A percentile compares a stretch with the other conserved stretches of the same genome.
These are phyloP conservation scores for Candida broadrunensis DNA, from an alignment of 805 yeast genomes.

Conservation along the genomic window DNA sequence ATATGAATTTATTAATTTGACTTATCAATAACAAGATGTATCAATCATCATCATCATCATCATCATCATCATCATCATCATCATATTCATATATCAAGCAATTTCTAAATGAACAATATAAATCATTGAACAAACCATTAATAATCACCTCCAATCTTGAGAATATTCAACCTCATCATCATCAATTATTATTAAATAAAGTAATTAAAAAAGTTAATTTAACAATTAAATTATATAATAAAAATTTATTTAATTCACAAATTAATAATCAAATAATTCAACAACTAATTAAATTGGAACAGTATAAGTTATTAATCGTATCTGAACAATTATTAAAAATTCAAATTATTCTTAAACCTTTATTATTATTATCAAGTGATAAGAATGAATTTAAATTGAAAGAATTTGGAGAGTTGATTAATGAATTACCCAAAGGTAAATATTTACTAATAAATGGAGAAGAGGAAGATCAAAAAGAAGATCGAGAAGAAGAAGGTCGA, in stretches of 20 bases:
- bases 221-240: constrained; percentile 7
- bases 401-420: constrained; percentile 21
- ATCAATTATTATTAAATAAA: constrained; percentile 3
- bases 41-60: too few species aligned
- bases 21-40: too few species aligned
- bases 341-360: constrained; percentile 14
- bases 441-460: constrained; percentile 18
- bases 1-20: too few species aligned
- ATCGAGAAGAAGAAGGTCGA: neutral
- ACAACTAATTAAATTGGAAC: constrained; percentile 33
- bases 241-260: constrained; percentile 11
- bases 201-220: constrained; percentile 19
- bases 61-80: too few species aligned
- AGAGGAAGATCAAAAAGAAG: constrained; percentile 5
- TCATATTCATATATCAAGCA: constrained; percentile 28
- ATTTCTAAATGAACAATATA: constrained; percentile 31
- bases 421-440: constrained; percentile 31
- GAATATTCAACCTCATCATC: constrained; percentile 8
- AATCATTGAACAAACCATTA: constrained; percentile 26
- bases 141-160: constrained; percentile 14
- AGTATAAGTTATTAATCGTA: constrained; percentile 23
- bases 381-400: constrained; percentile 6
- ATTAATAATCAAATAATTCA: constrained; percentile 34
- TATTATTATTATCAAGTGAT: constrained; percentile 19
- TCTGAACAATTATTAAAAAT: constrained; percentile 21